Conservation (phyloP, 257 asterid species). For the Petunia axillaris region DNA sequence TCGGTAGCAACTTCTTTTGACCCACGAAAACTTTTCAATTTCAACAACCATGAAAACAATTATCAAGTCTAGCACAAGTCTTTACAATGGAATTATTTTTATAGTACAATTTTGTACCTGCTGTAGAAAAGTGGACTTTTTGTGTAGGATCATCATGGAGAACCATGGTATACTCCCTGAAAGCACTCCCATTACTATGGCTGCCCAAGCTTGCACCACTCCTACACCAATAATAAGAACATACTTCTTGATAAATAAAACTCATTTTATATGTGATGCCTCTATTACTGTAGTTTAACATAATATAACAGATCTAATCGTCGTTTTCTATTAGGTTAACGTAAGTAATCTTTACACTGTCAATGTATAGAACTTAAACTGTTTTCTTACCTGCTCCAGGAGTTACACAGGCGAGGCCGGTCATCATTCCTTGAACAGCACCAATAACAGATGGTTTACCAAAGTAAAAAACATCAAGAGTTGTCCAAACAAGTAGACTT, state of each 20-base stretch:
- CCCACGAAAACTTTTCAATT: not conserved
- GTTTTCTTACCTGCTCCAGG: slow-evolving; percentile 80
- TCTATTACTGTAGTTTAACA: not conserved
- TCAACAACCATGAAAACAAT: slow-evolving; percentile 13
- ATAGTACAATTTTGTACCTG: slow-evolving; percentile 43
- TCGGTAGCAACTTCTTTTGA: slow-evolving; percentile 1
- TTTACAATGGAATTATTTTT: not conserved
- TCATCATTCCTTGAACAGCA: slow-evolving; percentile 91
- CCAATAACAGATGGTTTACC: slow-evolving; percentile 92
- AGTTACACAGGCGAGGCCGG: slow-evolving; percentile 90
- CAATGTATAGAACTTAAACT: not conserved
- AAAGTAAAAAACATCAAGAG: slow-evolving; percentile 80
- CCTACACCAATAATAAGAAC: slow-evolving; percentile 41
- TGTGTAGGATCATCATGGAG: slow-evolving; percentile 92
- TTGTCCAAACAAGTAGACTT: slow-evolving; percentile 90
- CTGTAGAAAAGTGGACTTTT: slow-evolving; percentile 78
- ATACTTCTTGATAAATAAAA: not conserved
- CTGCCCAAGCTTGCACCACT: slow-evolving; percentile 95
- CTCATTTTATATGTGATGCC: not conserved
- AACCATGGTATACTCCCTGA: slow-evolving; percentile 90
- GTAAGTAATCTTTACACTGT: not conserved
- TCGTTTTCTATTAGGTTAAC: too few species aligned
- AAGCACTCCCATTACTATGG: slow-evolving; percentile 74
- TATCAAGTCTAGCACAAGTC: not conserved
- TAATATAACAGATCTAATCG: too few species aligned